Base-by-base conservation (phyloP, 2,329 filamentous ascomycete genomes). In the Atkinsonella texensis region DNA sequence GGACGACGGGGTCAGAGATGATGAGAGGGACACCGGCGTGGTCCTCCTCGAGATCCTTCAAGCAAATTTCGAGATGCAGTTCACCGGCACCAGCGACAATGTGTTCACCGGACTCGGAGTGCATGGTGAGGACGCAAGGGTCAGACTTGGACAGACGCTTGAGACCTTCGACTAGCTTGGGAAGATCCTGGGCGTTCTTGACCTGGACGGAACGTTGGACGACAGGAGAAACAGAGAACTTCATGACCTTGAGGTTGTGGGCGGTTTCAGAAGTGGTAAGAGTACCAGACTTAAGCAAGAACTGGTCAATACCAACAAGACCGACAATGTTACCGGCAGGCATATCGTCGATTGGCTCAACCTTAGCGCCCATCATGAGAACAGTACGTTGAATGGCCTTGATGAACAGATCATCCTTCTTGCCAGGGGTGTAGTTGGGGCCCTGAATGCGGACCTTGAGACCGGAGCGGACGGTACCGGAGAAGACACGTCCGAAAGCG, bases 171-270 rank as follows among this genome's bases (percentile, higher is more conserved):
- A 98, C 93, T 56, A 98, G 85, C 85, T 98, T 98, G 74, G 93
- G 93, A 59, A 98, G 84, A 81, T 98, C 93, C 79, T 95, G 89
- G 68, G 93, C 93, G 78, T 98, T 98, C 89, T 97, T 97, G 80
- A 96, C 91, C 77, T 96, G 89, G 68, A 98, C 93, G 74, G 93
- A 95, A 64, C 91, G 91, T 77, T 87, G 91, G 62, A 98, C 93
- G 76, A 98, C 93, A 66, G 93, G 93, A 55, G 93, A 97, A 72
- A 98, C 93, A 69, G 93, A 98, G 87, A 98, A 98, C 82, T 96
- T 97, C 93, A 98, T 98, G 77, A 98, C 93, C 86, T 97, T 97
- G 68, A 98, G 79, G 85, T 98, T 98, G 86, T 98, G 93, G 71
- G 93, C 91, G 60, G 89, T 94, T 63, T 98, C 93, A 70, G 81